Evolutionary conservation across 192 early-diverging fungal species (phyloP).

Genomic region (Backusella mclennaniae): DNA sequence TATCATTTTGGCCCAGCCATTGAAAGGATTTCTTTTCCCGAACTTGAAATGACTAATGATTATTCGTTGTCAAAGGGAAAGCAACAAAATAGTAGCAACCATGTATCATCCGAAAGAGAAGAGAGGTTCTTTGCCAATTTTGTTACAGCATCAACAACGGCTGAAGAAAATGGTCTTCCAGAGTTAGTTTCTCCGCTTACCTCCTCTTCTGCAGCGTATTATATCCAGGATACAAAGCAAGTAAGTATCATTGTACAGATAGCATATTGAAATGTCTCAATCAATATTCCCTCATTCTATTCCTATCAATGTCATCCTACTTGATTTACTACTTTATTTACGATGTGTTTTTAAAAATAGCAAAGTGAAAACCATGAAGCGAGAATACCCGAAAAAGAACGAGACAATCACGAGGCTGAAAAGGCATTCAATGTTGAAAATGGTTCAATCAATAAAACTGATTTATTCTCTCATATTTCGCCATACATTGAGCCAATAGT

Average conservation of each 20-base stretch:
- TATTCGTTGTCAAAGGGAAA: background rate
- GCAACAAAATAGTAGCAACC: background rate
- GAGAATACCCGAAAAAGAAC: conserved; percentile 6
- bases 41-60: background rate
- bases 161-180: background rate
- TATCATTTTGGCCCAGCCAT: conserved; percentile 23
- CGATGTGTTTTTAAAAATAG: background rate
- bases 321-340: background rate
- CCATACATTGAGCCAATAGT: background rate
- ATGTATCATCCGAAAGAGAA: conserved; percentile 25
- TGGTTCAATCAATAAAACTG: background rate
- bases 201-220: background rate
- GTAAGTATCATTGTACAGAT: background rate
- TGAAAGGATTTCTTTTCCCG: background rate
- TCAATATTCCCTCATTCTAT: background rate
- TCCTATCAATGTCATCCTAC: background rate
- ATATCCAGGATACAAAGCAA: conserved; percentile 39
- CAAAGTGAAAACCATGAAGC: background rate
- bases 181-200: background rate
- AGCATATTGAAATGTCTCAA: conserved; percentile 19
- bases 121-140: conserved; percentile 43
- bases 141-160: conserved; percentile 27
- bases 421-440: background rate
- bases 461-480: background rate
- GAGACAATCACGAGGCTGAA: background rate